Conservation (phyloP, 768 basidiomycete genomes). For the Amylocystis lapponica region DNA sequence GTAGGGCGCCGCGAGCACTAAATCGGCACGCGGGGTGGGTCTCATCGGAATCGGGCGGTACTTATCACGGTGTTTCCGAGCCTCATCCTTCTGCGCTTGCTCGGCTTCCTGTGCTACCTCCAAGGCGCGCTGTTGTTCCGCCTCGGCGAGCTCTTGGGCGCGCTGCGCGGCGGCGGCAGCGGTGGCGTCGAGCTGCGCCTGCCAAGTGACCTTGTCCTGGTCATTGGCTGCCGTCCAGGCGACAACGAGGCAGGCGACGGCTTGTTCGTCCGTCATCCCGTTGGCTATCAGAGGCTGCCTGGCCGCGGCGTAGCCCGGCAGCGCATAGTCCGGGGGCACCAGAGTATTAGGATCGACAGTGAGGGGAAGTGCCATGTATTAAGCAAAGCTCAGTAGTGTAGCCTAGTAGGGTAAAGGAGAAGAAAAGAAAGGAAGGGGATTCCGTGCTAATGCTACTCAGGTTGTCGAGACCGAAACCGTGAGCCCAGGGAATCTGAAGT, state of each 20-base stretch:
- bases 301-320: neutral
- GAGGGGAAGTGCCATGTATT: neutral
- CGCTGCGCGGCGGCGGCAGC: neutral
- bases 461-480: neutral
- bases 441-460: too few species aligned
- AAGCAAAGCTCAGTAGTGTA: neutral
- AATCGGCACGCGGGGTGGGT: neutral
- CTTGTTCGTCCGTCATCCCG: neutral
- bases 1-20: neutral
- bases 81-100: neutral
- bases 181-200: neutral
- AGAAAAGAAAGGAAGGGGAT: neutral
- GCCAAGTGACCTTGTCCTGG: neutral
- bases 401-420: neutral
- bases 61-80: neutral
- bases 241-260: neutral
- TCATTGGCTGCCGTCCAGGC: neutral
- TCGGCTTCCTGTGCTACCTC: neutral
- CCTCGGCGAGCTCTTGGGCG: neutral
- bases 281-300: neutral
- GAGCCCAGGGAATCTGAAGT: neutral
- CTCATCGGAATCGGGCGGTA: neutral
- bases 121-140: neutral
- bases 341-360: slow-evolving; percentile 1
- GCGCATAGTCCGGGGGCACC: neutral